phyloP scores from a whole-genome alignment of 495 filamentous ascomycete species.

The Talaromyces thailandensis region DNA sequence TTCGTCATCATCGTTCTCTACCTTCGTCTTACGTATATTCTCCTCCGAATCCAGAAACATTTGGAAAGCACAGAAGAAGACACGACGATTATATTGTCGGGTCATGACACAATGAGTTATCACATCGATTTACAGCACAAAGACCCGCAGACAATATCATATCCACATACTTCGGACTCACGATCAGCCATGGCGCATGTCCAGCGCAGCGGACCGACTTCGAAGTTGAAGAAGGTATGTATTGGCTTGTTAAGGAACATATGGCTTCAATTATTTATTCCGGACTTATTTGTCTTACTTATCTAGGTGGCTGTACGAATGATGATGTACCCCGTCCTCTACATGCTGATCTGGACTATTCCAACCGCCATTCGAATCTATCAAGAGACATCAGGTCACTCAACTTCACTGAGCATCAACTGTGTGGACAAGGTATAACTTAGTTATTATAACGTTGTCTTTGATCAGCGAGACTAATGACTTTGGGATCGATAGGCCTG shows the following conservation, averaged over 20 bases:
- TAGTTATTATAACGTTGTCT: background rate
- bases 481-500: background rate
- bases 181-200: background rate
- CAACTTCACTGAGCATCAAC: background rate
- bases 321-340: slow-evolving; percentile 2
- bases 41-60: background rate
- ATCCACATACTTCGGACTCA: background rate
- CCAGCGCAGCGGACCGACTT: background rate
- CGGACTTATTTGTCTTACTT: background rate
- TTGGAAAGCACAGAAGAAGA: slow-evolving; percentile 1
- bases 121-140: background rate
- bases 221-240: slow-evolving; percentile 2
- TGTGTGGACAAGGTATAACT: background rate
- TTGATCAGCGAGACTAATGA: background rate
- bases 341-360: slow-evolving; percentile 1
- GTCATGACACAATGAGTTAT: background rate
- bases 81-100: background rate
- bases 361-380: slow-evolving; percentile 2
- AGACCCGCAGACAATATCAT: background rate
- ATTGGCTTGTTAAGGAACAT: background rate
- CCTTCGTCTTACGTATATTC: background rate
- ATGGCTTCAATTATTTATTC: too few relatives aligned
- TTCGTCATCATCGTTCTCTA: slow-evolving; percentile 1
- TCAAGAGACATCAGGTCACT: background rate
- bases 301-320: background rate